Evolutionary conservation across 129 eudicot species (phyloP).

Genomic region (carrot (Daucus carota)): DH1_v3.0 NC_030382.2:55119001-55119500

Average conservation of each 20-base stretch:
- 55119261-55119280: background rate
- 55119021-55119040: no score
- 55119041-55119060: background rate
- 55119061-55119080: no score
- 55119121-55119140: no score
- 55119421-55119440: slow-evolving; percentile 11
- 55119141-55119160: background rate
- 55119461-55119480: slow-evolving; percentile 17
- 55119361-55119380: slow-evolving; percentile 6
- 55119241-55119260: background rate
- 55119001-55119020: no score
- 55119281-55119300: background rate
- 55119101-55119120: no score
- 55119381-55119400: slow-evolving; percentile 13
- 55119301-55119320: background rate
- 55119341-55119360: background rate
- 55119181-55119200: background rate
- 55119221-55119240: background rate
- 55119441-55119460: slow-evolving; percentile 40
- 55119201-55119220: background rate
- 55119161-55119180: background rate
- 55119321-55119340: slow-evolving; percentile 1
- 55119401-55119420: slow-evolving; percentile 5
- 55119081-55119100: no score
- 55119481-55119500: slow-evolving; percentile 37